Percentiles rank a stretch among this genome's conserved stretches.
Evolutionary conservation across 2,329 filamentous ascomycete genomes (phyloP).

Genomic region (Aspergillus viridinutans): DNA sequence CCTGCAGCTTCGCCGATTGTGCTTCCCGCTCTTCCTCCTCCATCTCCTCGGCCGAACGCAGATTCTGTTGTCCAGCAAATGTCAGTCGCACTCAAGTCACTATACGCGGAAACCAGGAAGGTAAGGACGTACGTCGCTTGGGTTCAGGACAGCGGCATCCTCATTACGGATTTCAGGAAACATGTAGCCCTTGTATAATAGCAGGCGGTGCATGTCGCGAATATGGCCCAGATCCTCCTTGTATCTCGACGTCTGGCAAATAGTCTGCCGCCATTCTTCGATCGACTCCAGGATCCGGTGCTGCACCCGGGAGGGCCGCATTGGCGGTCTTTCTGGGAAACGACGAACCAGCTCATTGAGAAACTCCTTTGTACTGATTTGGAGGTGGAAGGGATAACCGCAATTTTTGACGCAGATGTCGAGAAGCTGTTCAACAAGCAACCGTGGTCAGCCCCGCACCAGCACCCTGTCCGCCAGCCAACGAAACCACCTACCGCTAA

Average conservation of each 20-base stretch:
- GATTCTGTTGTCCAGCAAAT: conserved; percentile 57
- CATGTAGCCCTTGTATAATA: conserved; percentile 95
- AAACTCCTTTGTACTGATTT: conserved; percentile 98
- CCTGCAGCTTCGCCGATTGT: conserved; percentile 96
- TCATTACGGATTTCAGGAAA: conserved; percentile 91
- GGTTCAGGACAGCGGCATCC: conserved; percentile 93
- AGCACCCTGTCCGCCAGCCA: background rate
- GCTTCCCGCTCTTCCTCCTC: conserved; percentile 93
- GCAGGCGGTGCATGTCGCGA: conserved; percentile 90
- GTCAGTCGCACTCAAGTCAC: conserved; percentile 3
- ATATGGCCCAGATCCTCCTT: conserved; percentile 97
- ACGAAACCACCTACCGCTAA: conserved; percentile 54
- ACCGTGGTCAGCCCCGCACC: conserved; percentile 14
- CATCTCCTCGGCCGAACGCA: conserved; percentile 97
- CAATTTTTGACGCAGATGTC: conserved; percentile 99
- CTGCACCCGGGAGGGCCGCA: conserved; percentile 82
- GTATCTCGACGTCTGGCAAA: conserved; percentile 96
- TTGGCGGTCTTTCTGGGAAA: conserved; percentile 88
- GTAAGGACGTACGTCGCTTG: conserved; percentile 75
- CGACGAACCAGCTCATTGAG: conserved; percentile 95
- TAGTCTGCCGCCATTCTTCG: conserved; percentile 96
- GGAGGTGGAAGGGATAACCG: conserved; percentile 96
- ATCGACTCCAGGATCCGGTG: conserved; percentile 90
- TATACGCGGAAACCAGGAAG: conserved; percentile 1
- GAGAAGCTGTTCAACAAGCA: conserved; percentile 57